phyloP scores from a whole-genome alignment of 495 filamentous ascomycete genomes.

The Penicillium subrubescens region DNA sequence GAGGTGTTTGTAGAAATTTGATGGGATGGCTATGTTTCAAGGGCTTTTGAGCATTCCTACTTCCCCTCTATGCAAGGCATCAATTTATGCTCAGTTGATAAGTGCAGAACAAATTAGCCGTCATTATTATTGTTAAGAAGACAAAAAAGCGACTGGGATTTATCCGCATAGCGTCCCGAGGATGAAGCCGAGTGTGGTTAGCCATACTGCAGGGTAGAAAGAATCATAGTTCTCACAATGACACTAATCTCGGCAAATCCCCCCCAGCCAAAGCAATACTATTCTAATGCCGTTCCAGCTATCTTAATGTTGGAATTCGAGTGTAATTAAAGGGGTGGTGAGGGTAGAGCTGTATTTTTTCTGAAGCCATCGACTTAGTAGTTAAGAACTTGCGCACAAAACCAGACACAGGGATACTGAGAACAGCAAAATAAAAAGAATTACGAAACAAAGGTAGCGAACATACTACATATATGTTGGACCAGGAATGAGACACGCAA shows the following conservation, averaged over 20 bases:
- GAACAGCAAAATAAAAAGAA: not conserved
- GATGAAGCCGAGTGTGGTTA: not conserved
- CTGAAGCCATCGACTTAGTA: not conserved
- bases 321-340: not conserved
- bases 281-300: not conserved
- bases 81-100: not conserved
- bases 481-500: not conserved
- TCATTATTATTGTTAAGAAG: not conserved
- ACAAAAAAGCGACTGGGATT: not conserved
- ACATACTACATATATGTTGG: not conserved
- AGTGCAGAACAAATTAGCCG: not conserved
- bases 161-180: not conserved
- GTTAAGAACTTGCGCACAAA: not conserved
- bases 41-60: not conserved
- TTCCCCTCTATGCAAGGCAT: not conserved
- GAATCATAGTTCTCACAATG: not conserved
- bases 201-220: not conserved
- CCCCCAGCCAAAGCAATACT: not conserved
- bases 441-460: not conserved
- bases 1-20: not conserved
- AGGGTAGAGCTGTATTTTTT: not conserved
- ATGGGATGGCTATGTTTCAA: not conserved
- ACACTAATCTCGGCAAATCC: not conserved
- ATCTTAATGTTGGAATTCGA: not conserved
- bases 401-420: not conserved